Base-by-base conservation (phyloP, 75 land plant species). In the Ceratopteris richardii region DNA sequence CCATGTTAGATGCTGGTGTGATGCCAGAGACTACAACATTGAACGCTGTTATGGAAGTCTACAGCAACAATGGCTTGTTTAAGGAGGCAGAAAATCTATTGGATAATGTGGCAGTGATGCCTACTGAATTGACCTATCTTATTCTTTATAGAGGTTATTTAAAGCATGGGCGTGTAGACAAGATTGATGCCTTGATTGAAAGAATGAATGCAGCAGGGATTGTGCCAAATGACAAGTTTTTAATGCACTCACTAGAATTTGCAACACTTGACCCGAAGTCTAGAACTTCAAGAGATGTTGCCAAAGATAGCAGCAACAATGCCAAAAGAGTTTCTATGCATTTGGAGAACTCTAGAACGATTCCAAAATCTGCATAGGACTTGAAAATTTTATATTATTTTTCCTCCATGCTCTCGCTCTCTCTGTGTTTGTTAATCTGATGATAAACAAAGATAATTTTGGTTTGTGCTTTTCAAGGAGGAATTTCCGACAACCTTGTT, bases 41-140 rank as follows among this genome's bases (percentile, higher is more conserved):
- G 39, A 83, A 93, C 74, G 75, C 79, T 5, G 71, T 88, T 76
- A 78, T 93, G 44, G 86, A 81, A 36, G 94, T 61, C 20, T 93
- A 88, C 57, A 82, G 90, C 63, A 60, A 54, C 26, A 83, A 85
- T 64, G 74, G 76, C 18, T 54, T 79, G 41, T 69, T 74, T 0
- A 21, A 56, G 51, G 95, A 85, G 68, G 98, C 98, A 27, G 78
- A 88, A 66, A 36, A 28, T 43, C 75, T 93, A 42, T 67, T 88
- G 62, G 76, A 71, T 58, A 66, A 62, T 62, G 80, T 80, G 11
- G 16, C 28, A 25, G 56, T 13, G 14, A 59, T 63, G 31, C 85
- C 85, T 1, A 58, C 69, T 56, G 67, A 81, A 44, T 75, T 87
- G 18, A 81, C 97, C 11, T 92, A 85, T 58, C 74, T 80, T 44